Base-by-base conservation (phyloP, 331 rosid species). In the Acacia pycnantha region DNA sequence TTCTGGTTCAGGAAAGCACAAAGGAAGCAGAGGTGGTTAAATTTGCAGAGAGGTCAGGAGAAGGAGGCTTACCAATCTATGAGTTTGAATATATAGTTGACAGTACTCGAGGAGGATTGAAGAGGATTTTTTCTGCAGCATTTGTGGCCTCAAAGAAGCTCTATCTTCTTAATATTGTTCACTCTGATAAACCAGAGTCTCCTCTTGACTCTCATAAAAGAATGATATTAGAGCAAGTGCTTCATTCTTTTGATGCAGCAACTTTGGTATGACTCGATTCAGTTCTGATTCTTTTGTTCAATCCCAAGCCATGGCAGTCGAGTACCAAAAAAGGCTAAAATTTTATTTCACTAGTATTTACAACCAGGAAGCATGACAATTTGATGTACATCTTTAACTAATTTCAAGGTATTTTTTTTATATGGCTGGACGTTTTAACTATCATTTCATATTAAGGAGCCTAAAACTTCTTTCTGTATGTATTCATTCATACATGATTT, bases 21-120 rank as follows among this genome's bases (percentile, higher is more conserved):
- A 86, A 84, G 77, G 98, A 88, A 67, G 99, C 92, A 2, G 89
- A 89, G 81, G 89, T 95, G 77, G 79, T 95, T 81, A 66, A 88
- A 64, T 92, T 74, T 61, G 87, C 88, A 24, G 96, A 93, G 87
- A 89, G 99, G 87, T 74, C 89, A 13, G 96, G 98, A 43, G 67
- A 83, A 44, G 85, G 91, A 80, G 94, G 96, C 26, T 77, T 89
- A 75, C 89, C 86, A 75, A 87, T 95, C 54, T 95, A 95, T 43
- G 98, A 95, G 87, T 89, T 95, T 77, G 97, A 95, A 83, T 93
- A 92, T 74, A 79, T 40, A 77, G 22, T 93, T 59, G 97, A 95
- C 80, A 93, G 99, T 89, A 85, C 94, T 14, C 79, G 99, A 19
- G 99, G 99, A 85, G 99, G 99, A 72, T 65, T 90, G 88, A 95